Evolutionary conservation across 768 basidiomycete genomes (phyloP).

Genomic region (Suillus spraguei): DNA sequence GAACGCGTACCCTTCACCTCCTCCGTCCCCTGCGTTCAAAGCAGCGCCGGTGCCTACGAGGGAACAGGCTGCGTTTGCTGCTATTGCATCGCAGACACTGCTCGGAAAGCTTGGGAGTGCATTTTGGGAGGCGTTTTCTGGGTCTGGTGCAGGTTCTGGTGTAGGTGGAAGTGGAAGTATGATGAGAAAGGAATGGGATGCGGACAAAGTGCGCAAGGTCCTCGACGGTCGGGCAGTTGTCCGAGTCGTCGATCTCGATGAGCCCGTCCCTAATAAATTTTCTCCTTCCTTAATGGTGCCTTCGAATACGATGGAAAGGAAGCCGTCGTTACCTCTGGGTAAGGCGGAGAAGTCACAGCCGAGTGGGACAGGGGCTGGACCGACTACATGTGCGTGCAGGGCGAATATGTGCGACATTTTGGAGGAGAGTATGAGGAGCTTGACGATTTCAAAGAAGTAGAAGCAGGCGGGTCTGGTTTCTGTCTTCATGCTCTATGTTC

Average conservation of each 20-base stretch:
- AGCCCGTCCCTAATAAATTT: neutral
- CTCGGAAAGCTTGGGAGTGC: conserved; percentile 68
- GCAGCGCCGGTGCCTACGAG: conserved; percentile 28
- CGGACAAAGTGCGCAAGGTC: conserved; percentile 80
- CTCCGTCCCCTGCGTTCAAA: conserved; percentile 40
- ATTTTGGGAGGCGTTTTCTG: conserved; percentile 92
- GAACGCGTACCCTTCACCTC: conserved; percentile 44
- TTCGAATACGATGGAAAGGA: neutral
- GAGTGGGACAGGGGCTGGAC: conserved; percentile 13
- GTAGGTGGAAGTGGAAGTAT: neutral
- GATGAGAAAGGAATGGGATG: conserved; percentile 51
- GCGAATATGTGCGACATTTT: conserved; percentile 43
- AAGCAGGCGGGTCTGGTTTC: neutral
- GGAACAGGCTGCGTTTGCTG: conserved; percentile 46
- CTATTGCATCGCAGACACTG: conserved; percentile 80
- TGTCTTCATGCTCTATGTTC: neutral
- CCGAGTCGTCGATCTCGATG: conserved; percentile 75
- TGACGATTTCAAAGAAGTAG: conserved; percentile 60
- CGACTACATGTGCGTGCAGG: conserved; percentile 20
- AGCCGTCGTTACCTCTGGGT: neutral
- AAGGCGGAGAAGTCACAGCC: conserved; percentile 8
- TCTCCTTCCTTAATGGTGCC: neutral
- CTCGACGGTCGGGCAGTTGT: conserved; percentile 84
- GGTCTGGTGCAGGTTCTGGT: conserved; percentile 20
- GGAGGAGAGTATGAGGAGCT: conserved; percentile 70